A percentile compares a stretch with the other conserved stretches of the same genome.
Evolutionary conservation across 768 basidiomycete species (phyloP).

Genomic region (Serendipita sp.): DNA sequence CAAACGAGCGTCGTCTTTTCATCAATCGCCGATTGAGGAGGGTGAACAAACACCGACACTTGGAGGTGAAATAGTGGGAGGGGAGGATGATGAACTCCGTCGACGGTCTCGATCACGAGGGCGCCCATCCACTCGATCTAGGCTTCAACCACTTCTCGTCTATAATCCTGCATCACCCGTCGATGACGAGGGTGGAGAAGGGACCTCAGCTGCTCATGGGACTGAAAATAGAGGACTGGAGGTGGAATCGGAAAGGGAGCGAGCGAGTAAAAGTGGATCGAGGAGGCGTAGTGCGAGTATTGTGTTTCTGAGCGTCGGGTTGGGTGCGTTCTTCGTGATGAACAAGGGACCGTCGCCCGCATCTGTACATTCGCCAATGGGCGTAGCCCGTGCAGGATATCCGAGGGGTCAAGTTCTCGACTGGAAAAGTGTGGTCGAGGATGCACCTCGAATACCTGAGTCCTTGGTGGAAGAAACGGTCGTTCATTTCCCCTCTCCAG

Average conservation of each 20-base stretch:
- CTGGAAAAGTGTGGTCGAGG: not conserved
- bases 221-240: conserved; percentile 11
- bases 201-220: too few relatives aligned
- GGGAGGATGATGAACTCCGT: not conserved
- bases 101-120: not conserved
- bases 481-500: not conserved
- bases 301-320: conserved; percentile 53
- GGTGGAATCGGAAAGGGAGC: conserved; percentile 12
- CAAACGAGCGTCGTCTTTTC: not conserved
- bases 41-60: too few relatives aligned
- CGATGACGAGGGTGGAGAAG: too few relatives aligned
- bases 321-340: not conserved
- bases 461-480: not conserved
- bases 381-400: not conserved
- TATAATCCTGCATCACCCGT: not conserved
- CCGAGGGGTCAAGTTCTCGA: not conserved
- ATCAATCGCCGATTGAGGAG: conserved; percentile 1
- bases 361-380: not conserved
- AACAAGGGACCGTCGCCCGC: not conserved
- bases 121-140: not conserved
- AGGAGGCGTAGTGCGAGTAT: conserved; percentile 45
- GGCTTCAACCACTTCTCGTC: not conserved
- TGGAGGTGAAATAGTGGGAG: not conserved
- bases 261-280: not conserved
- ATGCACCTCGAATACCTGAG: not conserved